A percentile compares a stretch with the other conserved stretches of the same genome.
These are phyloP conservation scores for Euphorbia peplus DNA, from an alignment of 345 rosid species.

Conservation along the genomic window DNA sequence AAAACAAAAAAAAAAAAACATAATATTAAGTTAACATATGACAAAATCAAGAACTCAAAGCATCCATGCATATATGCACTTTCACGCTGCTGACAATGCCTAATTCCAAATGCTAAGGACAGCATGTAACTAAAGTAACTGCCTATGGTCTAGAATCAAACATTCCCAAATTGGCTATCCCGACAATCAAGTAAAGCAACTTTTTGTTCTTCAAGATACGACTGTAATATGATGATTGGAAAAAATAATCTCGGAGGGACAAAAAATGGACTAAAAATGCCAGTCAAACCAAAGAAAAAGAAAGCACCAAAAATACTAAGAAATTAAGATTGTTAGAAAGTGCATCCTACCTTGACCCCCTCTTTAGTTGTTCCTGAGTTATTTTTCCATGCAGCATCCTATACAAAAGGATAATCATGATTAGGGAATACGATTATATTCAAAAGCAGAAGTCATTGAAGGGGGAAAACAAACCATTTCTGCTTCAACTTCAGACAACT, in stretches of 20 bases:
- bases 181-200: not conserved
- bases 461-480: conserved; percentile 52
- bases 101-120: not conserved
- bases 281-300: not conserved
- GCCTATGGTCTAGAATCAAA: not conserved
- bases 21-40: not conserved
- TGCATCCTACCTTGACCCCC: conserved; percentile 50
- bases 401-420: conserved; percentile 15
- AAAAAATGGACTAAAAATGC: not conserved
- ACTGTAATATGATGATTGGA: not conserved
- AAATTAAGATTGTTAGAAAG: not conserved
- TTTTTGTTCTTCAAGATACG: not conserved
- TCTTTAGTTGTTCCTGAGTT: conserved; percentile 41
- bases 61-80: not conserved
- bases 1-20: not conserved
- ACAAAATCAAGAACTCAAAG: not conserved
- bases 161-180: not conserved
- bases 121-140: not conserved
- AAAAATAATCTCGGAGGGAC: not conserved
- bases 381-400: conserved; percentile 77
- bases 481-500: conserved; percentile 88
- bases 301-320: not conserved
- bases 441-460: conserved; percentile 9
- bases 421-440: conserved; percentile 8
- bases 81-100: not conserved